Percentiles rank a stretch among this genome's conserved stretches.
Conservation (phyloP, 2,329 filamentous ascomycete species). For the Paecilomyces sp. region DNA sequence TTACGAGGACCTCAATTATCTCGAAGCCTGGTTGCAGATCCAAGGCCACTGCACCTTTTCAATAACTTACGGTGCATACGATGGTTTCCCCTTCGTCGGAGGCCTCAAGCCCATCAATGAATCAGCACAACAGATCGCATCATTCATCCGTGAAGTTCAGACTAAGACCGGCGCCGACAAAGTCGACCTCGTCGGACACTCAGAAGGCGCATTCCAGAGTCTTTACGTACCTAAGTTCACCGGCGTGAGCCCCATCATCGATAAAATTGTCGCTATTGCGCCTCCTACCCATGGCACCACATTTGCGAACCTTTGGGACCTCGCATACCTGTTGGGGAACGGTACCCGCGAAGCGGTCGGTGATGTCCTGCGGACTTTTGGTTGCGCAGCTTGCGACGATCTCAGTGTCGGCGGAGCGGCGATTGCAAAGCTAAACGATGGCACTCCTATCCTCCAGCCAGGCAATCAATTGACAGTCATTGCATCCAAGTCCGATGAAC, state of each 20-base stretch:
- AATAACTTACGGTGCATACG: slow-evolving; percentile 34
- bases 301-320: slow-evolving; percentile 21
- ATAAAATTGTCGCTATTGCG: slow-evolving; percentile 28
- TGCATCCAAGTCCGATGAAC: slow-evolving; percentile 24
- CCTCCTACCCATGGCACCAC: slow-evolving; percentile 28
- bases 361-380: slow-evolving; percentile 17
- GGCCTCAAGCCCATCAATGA: slow-evolving; percentile 30
- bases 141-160: slow-evolving; percentile 30
- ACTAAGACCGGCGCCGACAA: slow-evolving; percentile 28
- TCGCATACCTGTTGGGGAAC: slow-evolving; percentile 21
- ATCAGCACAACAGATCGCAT: slow-evolving; percentile 34
- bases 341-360: slow-evolving; percentile 13
- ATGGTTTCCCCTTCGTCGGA: slow-evolving; percentile 29
- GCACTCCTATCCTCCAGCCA: slow-evolving; percentile 23
- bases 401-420: slow-evolving; percentile 21
- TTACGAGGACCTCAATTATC: slow-evolving; percentile 30
- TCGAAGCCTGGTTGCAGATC: slow-evolving; percentile 28
- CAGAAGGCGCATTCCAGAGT: slow-evolving; percentile 36
- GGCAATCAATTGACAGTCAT: slow-evolving; percentile 28
- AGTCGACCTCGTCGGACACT: slow-evolving; percentile 38
- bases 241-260: slow-evolving; percentile 19
- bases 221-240: slow-evolving; percentile 35
- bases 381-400: slow-evolving; percentile 28
- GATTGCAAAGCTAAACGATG: slow-evolving; percentile 23
- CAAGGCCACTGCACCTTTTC: slow-evolving; percentile 39